Evolutionary conservation across 139 green algal genomes (phyloP), one percentile per base, ranked within the genome.

Genomic region (Dunaliella primolecta): DNA sequence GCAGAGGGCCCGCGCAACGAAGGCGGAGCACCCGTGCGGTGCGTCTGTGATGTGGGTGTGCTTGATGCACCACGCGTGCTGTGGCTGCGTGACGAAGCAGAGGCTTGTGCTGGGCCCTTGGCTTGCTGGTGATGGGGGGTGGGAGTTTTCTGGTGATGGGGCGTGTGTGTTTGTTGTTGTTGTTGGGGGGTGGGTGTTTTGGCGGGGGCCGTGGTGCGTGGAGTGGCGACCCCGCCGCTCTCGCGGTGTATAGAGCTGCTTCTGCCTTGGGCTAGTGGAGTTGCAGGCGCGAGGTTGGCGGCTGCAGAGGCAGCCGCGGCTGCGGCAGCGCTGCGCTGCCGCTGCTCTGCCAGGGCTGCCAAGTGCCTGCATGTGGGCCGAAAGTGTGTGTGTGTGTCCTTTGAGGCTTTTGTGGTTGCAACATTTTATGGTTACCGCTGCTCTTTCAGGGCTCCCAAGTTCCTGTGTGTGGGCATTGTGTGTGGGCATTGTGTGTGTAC

Each of bases 281-380:
- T 64, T 25, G 15, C 46, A 64, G 46, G 46, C 46, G 15, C 46
- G 46, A 15, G 46, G 7, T 7, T 64, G 46, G 7, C 7, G 7
- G 46, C 75, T 80, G 75, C 75, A 27, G 75, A 29, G 33, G 32
- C 1, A 33, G 75, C 75, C 11, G 75, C 75, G 27, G 32, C 75
- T n/a, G 75, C 75, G 7, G 75, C 75, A n/a, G 30, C n/a, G 29
- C 2, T 36, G 75, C 75, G 75, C 75, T 80, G 32, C 29, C 75
- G 75, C 75, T 80, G 75, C 75, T 80, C 75, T 11, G n/a, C 75
- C 75, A 80, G 15, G 46, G 46, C 46, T 25, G 46, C 46, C 46
- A 64, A 25, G 46, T 64, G 46, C 46, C 46, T 64, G 46, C 15
- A 15, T 64, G 46, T 64, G n/a, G n/a, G n/a, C n/a, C n/a, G n/a